phyloP scores from a whole-genome alignment of 2,329 filamentous ascomycete species.

The Chaetomiaceae sp. region DNA sequence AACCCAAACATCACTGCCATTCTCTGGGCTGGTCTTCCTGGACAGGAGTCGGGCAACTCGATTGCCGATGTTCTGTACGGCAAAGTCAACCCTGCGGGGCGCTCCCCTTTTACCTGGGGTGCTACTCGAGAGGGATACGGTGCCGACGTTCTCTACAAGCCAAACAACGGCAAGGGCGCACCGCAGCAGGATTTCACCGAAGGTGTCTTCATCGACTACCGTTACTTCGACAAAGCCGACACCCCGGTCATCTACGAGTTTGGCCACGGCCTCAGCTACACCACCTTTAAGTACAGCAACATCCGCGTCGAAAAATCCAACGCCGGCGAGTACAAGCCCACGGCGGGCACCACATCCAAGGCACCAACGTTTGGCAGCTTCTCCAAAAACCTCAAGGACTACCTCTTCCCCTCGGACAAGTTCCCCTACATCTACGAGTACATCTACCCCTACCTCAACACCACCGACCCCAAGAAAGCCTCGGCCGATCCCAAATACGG shows the following conservation, averaged over 20 bases:
- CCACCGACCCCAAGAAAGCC: slow-evolving; percentile 48
- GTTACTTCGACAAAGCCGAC: slow-evolving; percentile 63
- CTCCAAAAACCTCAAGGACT: slow-evolving; percentile 59
- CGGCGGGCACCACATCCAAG: slow-evolving; percentile 54
- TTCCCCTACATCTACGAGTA: slow-evolving; percentile 49
- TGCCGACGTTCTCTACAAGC: slow-evolving; percentile 59
- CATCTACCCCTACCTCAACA: slow-evolving; percentile 71
- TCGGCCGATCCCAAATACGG: slow-evolving; percentile 58
- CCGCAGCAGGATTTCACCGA: slow-evolving; percentile 73
- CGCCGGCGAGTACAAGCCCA: slow-evolving; percentile 52
- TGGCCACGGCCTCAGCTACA: slow-evolving; percentile 76
- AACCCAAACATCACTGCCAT: slow-evolving; percentile 79
- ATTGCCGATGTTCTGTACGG: slow-evolving; percentile 83
- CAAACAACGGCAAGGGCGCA: slow-evolving; percentile 61
- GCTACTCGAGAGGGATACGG: slow-evolving; percentile 63
- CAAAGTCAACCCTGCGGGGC: slow-evolving; percentile 68
- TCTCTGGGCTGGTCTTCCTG: slow-evolving; percentile 74
- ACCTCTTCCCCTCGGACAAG: slow-evolving; percentile 58
- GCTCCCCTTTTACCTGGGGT: slow-evolving; percentile 78
- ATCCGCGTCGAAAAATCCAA: slow-evolving; percentile 50
- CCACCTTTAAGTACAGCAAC: slow-evolving; percentile 70
- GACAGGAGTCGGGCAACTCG: slow-evolving; percentile 76
- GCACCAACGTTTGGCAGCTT: slow-evolving; percentile 62
- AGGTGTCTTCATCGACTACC: slow-evolving; percentile 78
- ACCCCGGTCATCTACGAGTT: slow-evolving; percentile 74